Evolutionary conservation across 352 stramenopile genomes (phyloP).

Genomic region (Pythium guiyangense): DNA sequence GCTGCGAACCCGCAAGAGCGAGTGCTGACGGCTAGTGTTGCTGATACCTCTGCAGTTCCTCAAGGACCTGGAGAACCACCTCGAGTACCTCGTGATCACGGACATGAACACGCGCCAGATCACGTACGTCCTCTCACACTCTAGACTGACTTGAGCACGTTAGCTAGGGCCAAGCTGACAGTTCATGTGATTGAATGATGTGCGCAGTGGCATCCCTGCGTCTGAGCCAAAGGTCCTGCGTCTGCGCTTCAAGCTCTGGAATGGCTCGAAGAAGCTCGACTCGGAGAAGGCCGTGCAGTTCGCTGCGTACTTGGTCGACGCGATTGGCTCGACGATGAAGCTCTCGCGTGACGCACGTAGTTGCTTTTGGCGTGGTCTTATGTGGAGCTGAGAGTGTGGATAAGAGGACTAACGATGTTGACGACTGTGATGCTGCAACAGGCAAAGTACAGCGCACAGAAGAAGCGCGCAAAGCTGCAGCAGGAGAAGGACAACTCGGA

Average conservation of each 20-base stretch:
- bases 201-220: conserved; percentile 67
- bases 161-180: too few species aligned
- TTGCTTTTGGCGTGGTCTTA: neutral
- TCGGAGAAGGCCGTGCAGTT: conserved; percentile 37
- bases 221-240: conserved; percentile 58
- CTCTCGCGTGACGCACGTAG: conserved; percentile 59
- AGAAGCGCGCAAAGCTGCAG: conserved; percentile 68
- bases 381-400: neutral
- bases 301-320: conserved; percentile 53
- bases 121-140: conserved; percentile 32
- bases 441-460: conserved; percentile 70
- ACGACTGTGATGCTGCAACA: conserved; percentile 11
- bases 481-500: conserved; percentile 33
- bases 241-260: conserved; percentile 57
- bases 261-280: conserved; percentile 61
- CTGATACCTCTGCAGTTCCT: conserved; percentile 38
- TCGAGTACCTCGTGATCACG: conserved; percentile 76
- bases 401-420: neutral
- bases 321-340: conserved; percentile 66
- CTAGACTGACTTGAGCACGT: too few species aligned
- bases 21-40: neutral
- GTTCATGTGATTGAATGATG: too few species aligned
- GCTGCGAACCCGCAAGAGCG: neutral
- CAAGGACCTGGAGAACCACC: conserved; percentile 56
- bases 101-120: conserved; percentile 67